Base-by-base conservation (phyloP, 1,284 basidiomycete genomes). In the Peniophora sp. region DNA sequence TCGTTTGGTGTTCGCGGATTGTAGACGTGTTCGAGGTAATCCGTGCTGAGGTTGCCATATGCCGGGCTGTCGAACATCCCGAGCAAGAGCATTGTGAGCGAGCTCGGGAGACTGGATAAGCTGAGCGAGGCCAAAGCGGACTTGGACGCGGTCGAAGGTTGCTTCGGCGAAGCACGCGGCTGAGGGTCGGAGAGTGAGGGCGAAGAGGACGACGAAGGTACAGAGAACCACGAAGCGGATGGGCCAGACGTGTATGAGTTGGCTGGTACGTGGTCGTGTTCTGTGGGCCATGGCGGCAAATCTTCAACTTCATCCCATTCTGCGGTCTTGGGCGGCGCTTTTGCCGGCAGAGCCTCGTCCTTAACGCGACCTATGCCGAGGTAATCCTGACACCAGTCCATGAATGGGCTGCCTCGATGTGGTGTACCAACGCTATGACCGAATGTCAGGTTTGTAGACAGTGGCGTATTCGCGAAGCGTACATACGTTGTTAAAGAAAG, bases 321-420 rank as follows among this genome's bases (percentile, higher is more conserved):
- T 8, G n/a, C 37, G 8, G n/a, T 20, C 15, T 41, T 41, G n/a
- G n/a, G 37, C 5, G 37, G n/a, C 8, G 49, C 47, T 11, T 32
- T 39, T 23, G 39, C 18, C 22, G 58, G 42, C 44, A 37, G 58
- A 23, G 65, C 59, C 20, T 64, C 57, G 9, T 64, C 60, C 23
- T 74, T 69, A 47, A 74, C 66, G 81, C 8, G 43, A 15, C 93
- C 94, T 22, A 96, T 79, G 2, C 94, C 93, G 55, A 96, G 87
- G 60, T 93, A 88, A 49, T 88, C 86, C 48, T 79, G 78, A 70
- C 96, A 98, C 96, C 96, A 99, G 68, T 98, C 94, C 97, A 99
- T 99, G 67, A 99, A 98, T 0, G 96, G 94, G 59, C 90, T 94
- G 23, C 96, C 96, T 23, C 90, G 81, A 67, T 99, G 97, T 15